Evolutionary conservation across 371 early-diverging fungal species (phyloP).

Genomic region (Dipsacomyces acuminosporus): DNA sequence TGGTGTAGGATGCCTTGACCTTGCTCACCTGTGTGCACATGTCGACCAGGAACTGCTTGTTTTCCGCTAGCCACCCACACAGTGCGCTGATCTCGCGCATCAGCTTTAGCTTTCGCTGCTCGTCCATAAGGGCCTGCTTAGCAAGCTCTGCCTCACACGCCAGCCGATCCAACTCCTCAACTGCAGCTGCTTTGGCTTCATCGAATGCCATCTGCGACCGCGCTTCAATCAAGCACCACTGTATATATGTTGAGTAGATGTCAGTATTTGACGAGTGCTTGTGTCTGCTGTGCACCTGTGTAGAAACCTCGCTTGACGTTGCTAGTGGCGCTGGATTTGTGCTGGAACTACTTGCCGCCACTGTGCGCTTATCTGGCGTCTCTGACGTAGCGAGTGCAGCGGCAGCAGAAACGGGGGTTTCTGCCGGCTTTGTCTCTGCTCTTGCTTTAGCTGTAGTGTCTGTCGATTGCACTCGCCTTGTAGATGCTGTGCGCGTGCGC

Average conservation of each 20-base stretch:
- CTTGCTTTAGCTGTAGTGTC: conserved; percentile 1
- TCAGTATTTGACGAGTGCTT: no score
- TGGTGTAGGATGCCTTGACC: conserved; percentile 14
- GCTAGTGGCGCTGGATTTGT: no score
- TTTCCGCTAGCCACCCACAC: conserved; percentile 17
- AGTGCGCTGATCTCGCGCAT: conserved; percentile 29
- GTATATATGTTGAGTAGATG: conserved; percentile 13
- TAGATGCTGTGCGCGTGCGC: neutral
- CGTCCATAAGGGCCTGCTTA: conserved; percentile 4
- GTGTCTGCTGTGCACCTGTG: no score
- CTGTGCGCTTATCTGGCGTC: no score
- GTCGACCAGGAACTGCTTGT: conserved; percentile 8
- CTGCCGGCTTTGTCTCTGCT: conserved; percentile 1
- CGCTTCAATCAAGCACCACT: conserved; percentile 35
- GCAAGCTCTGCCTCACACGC: conserved; percentile 13
- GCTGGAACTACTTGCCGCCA: no score
- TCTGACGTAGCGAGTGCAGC: no score
- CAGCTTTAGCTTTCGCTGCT: conserved; percentile 33
- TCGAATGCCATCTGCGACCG: conserved; percentile 29
- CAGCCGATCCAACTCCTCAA: conserved; percentile 12
- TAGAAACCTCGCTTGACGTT: no score
- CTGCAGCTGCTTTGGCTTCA: conserved; percentile 19
- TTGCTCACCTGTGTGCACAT: conserved; percentile 11
- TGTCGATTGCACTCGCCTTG: neutral
- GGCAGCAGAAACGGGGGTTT: no score